Percentiles rank a stretch among this genome's conserved stretches.
These are phyloP conservation scores for Elsinoe australis DNA, from an alignment of 2,329 filamentous ascomycete genomes.

Conservation along the genomic window DNA sequence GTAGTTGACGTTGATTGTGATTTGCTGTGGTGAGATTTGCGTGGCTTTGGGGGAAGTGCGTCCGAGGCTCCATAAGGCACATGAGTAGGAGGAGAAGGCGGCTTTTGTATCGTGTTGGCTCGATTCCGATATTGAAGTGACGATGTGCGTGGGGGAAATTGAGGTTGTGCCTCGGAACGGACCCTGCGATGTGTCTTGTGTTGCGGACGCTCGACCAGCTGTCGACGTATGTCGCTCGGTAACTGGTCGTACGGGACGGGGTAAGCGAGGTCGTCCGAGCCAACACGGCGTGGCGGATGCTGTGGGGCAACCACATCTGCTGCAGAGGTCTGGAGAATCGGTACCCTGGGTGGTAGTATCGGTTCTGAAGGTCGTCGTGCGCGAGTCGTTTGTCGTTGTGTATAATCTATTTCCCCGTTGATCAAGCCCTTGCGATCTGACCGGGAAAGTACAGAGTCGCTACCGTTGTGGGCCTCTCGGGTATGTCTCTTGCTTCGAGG, in stretches of 20 bases:
- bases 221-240: neutral
- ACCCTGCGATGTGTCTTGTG: neutral
- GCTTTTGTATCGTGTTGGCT: neutral
- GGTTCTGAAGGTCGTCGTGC: conserved; percentile 3
- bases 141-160: conserved; percentile 8
- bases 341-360: neutral
- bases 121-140: neutral
- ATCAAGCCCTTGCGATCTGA: too few relatives aligned
- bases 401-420: neutral
- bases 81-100: too few relatives aligned
- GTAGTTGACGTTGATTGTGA: neutral
- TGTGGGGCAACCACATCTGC: too few relatives aligned
- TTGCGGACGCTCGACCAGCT: neutral
- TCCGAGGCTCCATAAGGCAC: too few relatives aligned
- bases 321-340: too few relatives aligned
- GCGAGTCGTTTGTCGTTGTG: neutral
- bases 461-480: neutral
- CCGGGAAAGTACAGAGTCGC: conserved; percentile 3
- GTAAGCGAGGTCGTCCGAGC: conserved; percentile 4
- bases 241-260: conserved; percentile 5
- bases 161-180: neutral
- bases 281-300: too few relatives aligned
- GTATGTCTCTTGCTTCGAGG: neutral
- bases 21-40: conserved; percentile 3
- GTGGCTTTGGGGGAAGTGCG: neutral